Base-by-base conservation (phyloP, 345 rosid genomes). In the Lepidium sativum region DNA sequence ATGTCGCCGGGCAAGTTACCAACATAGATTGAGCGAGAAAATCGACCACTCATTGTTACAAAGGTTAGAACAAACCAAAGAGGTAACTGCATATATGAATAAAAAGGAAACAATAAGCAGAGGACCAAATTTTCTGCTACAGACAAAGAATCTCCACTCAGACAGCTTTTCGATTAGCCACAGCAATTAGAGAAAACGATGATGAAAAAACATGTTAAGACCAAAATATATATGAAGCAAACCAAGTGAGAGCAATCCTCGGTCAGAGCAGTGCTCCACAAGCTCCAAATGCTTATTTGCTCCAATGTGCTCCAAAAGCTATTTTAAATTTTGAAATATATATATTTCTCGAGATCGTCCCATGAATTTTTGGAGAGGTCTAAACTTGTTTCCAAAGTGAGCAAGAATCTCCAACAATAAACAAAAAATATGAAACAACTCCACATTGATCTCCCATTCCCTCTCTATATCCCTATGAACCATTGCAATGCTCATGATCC, bases 1-100 rank as follows among this genome's bases (percentile, higher is more conserved):
- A 94, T 84, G 80, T 88, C 96, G 10, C 89, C 59, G 1, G 99
- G 99, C 76, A 94, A 77, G 83, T 94, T 94, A 58, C 99, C 99
- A 65, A 91, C 97, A 70, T 94, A 94, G 70, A 94, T 91, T n/a
- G 92, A 82, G 52, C 96, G 92, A 61, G 97, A 94, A 81, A 84
- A 94, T 27, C 95, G 97, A 61, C 96, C 84, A 75, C 97, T 90
- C 97, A 94, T 94, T 79, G 84, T 75, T 52, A 57, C 47, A 39
- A 48, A 42, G 52, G 71, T 32, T 40, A 38, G 12, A 71, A 62
- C n/a, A 70, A 38, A 45, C 14, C 14, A 41, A 47, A 72, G 59
- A 58, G 43, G 42, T 27, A 43, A 66, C 77, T 67, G 77, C 72
- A 73, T 16, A 53, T 35, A 61, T 9, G 8, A 53, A 44, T 1